Conservation (phyloP, 352 stramenopile species). For the Phytophthora foliorum region DNA sequence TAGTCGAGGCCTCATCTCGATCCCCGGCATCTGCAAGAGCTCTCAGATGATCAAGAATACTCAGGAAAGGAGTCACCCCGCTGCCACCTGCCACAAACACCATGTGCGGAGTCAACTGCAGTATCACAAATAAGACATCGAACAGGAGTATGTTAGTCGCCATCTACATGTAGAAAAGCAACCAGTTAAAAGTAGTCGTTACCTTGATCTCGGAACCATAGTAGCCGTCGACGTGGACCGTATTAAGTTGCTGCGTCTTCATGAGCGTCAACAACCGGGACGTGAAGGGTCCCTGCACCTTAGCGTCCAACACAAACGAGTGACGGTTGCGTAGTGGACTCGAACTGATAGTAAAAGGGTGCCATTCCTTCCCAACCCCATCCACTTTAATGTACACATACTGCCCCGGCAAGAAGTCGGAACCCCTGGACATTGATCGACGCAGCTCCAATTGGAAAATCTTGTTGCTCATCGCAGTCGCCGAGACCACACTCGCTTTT, state of each 20-base stretch:
- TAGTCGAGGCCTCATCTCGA: constrained; percentile 20
- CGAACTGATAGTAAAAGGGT: constrained; percentile 80
- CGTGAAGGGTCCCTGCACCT: constrained; percentile 76
- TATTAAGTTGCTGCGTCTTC: constrained; percentile 47
- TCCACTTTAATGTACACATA: constrained; percentile 82
- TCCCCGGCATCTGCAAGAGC: constrained; percentile 36
- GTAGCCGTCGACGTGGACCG: constrained; percentile 75
- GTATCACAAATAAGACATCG: neutral
- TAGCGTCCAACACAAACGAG: constrained; percentile 64
- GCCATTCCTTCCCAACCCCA: constrained; percentile 69
- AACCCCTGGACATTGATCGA: constrained; percentile 28
- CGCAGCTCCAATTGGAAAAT: constrained; percentile 70
- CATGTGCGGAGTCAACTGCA: constrained; percentile 54
- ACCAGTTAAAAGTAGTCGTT: constrained; percentile 7
- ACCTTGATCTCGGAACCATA: constrained; percentile 65
- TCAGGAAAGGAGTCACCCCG: constrained; percentile 81
- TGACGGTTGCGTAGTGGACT: constrained; percentile 56
- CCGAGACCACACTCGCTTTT: constrained; percentile 54
- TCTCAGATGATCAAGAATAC: constrained; percentile 64
- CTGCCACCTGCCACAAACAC: constrained; percentile 76
- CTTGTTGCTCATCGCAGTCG: constrained; percentile 48
- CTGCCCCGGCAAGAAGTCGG: constrained; percentile 63
- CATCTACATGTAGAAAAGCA: neutral
- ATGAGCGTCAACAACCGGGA: constrained; percentile 55
- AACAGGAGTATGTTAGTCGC: neutral